A percentile compares a stretch with the other conserved stretches of the same genome.
Conservation (phyloP, 1,284 basidiomycete genomes). For the Boletus semigastroideus region DNA sequence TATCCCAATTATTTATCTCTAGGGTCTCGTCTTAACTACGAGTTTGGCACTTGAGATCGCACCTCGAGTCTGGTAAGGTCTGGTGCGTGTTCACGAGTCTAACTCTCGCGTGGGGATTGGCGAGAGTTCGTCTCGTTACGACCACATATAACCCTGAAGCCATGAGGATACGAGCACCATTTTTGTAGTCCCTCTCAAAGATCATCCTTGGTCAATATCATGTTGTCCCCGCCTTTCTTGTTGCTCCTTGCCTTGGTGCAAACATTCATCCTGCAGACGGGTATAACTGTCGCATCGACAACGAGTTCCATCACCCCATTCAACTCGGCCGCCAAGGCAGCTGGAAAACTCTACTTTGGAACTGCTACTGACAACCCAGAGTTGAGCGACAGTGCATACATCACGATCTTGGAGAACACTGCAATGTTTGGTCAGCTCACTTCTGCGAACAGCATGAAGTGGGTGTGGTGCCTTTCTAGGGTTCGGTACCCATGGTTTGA, state of each 20-base stretch:
- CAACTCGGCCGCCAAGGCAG: slow-evolving; percentile 43
- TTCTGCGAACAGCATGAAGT: slow-evolving; percentile 25
- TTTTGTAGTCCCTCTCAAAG: background rate
- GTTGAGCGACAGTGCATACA: slow-evolving; percentile 46
- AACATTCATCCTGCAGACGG: background rate
- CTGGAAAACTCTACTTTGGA: slow-evolving; percentile 58
- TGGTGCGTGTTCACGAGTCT: background rate
- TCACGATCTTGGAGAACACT: slow-evolving; percentile 12
- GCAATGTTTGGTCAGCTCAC: slow-evolving; percentile 22
- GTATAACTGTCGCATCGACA: background rate
- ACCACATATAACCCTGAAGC: background rate
- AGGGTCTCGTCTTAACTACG: background rate
- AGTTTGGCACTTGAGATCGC: background rate
- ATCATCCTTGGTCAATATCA: background rate
- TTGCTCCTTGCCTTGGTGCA: slow-evolving; percentile 9
- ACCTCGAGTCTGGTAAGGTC: too few relatives aligned
- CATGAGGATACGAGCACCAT: slow-evolving; percentile 1
- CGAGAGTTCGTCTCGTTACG: background rate
- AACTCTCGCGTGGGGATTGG: background rate
- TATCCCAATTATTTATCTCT: background rate
- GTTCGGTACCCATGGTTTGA: background rate
- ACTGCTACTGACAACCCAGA: slow-evolving; percentile 61
- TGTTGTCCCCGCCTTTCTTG: slow-evolving; percentile 3
- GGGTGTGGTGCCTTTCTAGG: slow-evolving; percentile 11
- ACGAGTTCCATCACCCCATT: slow-evolving; percentile 25